phyloP scores from a whole-genome alignment of 2,329 filamentous ascomycete genomes.

The Celoporthe dispersa region DNA sequence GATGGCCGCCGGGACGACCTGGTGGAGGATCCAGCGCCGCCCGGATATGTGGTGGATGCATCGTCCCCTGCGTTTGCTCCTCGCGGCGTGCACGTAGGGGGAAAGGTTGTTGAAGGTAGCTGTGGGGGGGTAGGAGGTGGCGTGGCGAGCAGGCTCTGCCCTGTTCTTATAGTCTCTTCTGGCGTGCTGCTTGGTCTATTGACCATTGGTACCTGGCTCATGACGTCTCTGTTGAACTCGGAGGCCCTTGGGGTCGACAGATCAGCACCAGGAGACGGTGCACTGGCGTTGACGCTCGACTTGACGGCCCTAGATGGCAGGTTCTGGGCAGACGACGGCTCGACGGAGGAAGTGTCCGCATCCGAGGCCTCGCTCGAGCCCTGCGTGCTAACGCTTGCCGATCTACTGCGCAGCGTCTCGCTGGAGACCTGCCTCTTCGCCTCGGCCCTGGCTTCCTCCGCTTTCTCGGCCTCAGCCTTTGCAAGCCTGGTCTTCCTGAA shows the following conservation, averaged over 20 bases:
- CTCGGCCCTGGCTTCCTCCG: slow-evolving; percentile 32
- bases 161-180: slow-evolving; percentile 24
- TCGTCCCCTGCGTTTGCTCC: slow-evolving; percentile 17
- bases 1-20: slow-evolving; percentile 9
- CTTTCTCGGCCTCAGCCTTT: slow-evolving; percentile 35
- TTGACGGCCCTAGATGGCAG: slow-evolving; percentile 49
- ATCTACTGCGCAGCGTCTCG: slow-evolving; percentile 38
- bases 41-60: slow-evolving; percentile 7
- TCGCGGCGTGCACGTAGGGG: background rate
- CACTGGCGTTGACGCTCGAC: slow-evolving; percentile 38
- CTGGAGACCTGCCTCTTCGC: slow-evolving; percentile 33
- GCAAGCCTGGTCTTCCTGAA: slow-evolving; percentile 47
- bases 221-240: slow-evolving; percentile 32
- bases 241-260: slow-evolving; percentile 35
- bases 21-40: slow-evolving; percentile 5
- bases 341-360: slow-evolving; percentile 44
- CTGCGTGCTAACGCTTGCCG: slow-evolving; percentile 34
- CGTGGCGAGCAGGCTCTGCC: slow-evolving; percentile 26
- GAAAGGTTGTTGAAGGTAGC: slow-evolving; percentile 13
- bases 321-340: slow-evolving; percentile 56
- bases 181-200: slow-evolving; percentile 19
- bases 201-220: background rate
- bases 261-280: slow-evolving; percentile 37
- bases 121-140: slow-evolving; percentile 23
- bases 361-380: slow-evolving; percentile 14